phyloP scores from a whole-genome alignment of 2,329 filamentous ascomycete genomes.

The Phyllosticta paracitricarpa region DNA sequence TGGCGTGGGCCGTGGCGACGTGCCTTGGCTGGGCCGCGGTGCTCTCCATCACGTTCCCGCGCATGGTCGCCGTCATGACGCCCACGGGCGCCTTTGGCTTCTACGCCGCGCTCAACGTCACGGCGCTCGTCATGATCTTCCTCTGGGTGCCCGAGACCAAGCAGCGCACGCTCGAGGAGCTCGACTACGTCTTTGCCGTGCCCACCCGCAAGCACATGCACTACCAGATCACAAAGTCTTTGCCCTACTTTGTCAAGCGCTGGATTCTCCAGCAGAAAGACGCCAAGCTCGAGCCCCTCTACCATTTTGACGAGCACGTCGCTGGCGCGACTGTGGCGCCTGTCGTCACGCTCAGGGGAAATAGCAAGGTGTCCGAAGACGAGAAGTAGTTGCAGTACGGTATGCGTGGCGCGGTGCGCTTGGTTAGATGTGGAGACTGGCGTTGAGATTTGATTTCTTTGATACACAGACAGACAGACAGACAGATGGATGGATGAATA shows the following conservation, averaged over 20 bases:
- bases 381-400: background rate
- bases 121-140: constrained; percentile 55
- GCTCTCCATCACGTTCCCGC: constrained; percentile 53
- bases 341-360: background rate
- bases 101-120: constrained; percentile 50
- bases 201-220: constrained; percentile 31
- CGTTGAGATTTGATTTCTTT: background rate
- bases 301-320: constrained; percentile 22
- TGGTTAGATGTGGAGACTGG: background rate
- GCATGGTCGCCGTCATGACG: constrained; percentile 43
- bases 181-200: constrained; percentile 42
- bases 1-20: constrained; percentile 59
- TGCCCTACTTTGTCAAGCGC: constrained; percentile 39
- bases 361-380: background rate
- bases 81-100: constrained; percentile 50
- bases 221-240: constrained; percentile 29
- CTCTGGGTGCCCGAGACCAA: constrained; percentile 44
- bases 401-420: background rate
- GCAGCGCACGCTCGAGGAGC: constrained; percentile 38
- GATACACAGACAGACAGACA: background rate
- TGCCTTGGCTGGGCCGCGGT: constrained; percentile 51
- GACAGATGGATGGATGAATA: background rate
- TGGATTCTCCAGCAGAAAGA: constrained; percentile 31
- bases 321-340: background rate
- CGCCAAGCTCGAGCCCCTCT: constrained; percentile 24